Conservation (phyloP, 1,284 basidiomycete species). For the Microbotryum scabiosae region DNA sequence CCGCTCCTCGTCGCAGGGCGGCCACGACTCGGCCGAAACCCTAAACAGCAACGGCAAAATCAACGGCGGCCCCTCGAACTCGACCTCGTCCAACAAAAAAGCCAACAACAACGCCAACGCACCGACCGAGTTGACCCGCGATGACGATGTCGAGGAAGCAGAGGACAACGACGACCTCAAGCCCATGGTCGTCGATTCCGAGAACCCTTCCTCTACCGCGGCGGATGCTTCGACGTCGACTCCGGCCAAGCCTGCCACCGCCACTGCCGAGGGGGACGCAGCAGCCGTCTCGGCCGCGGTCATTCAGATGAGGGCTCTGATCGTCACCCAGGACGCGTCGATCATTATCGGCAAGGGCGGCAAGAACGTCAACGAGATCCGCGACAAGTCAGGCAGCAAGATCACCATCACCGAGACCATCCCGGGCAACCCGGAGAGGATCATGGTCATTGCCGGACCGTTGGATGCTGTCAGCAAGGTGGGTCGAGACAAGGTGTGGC, state of each 20-base stretch:
- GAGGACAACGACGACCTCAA: not conserved
- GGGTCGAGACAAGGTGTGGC: constrained; percentile 31
- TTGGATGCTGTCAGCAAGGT: constrained; percentile 98
- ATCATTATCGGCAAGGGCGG: constrained; percentile 98
- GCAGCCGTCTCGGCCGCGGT: constrained; percentile 6
- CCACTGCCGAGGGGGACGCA: constrained; percentile 4
- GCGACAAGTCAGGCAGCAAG: constrained; percentile 91
- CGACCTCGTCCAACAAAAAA: constrained; percentile 16
- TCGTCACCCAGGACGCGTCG: constrained; percentile 97
- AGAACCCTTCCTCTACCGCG: constrained; percentile 3
- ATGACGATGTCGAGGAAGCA: constrained; percentile 8
- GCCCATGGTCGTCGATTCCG: constrained; percentile 25
- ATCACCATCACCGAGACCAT: constrained; percentile 95
- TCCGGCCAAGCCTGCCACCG: constrained; percentile 9
- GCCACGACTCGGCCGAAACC: constrained; percentile 10
- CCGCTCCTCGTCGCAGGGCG: constrained; percentile 25
- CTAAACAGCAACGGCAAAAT: constrained; percentile 24
- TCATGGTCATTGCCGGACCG: constrained; percentile 93
- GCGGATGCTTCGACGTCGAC: not conserved
- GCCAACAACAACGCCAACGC: constrained; percentile 20
- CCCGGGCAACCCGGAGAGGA: constrained; percentile 94
- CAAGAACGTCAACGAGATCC: constrained; percentile 95
- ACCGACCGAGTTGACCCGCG: constrained; percentile 19
- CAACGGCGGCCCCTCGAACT: constrained; percentile 7
- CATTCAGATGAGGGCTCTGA: constrained; percentile 48